Evolutionary conservation across 768 basidiomycete genomes (phyloP), one percentile per base, ranked within the genome.

Genomic region (Pisolithus sp.): DNA sequence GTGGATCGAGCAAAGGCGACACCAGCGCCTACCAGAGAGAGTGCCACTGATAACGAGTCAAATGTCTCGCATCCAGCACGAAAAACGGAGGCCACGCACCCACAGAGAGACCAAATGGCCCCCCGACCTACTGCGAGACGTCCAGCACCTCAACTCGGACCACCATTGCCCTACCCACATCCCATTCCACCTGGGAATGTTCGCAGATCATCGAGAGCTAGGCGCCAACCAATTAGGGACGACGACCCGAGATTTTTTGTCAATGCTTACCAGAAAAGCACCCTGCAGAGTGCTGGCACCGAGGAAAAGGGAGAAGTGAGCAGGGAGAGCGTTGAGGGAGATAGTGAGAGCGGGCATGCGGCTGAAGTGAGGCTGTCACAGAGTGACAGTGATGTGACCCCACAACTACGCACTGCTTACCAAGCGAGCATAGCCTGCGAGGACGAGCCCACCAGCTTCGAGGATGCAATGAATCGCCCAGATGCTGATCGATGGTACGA

Each of bases 401-500:
- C 13, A n/a, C 43, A 12, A 8, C 10, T 24, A 44, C 24, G 23
- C 4, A 44, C 20, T 12, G 51, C 34, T 7, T 46, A 48, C 34
- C 17, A 23, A 2, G 31, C 20, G 24, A 31, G 18, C 2, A 28
- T 18, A 3, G 13, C 36, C 7, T 3, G 12, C 4, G 20, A 40
- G 8, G 18, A 26, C 18, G 39, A 42, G 42, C 45, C 45, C 20
- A 23, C 21, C 18, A 38, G 23, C 18, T 52, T 31, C 15, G 17
- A 37, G 10, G 36, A 48, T 31, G 23, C 46, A 2, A 18, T 17
- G 4, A 40, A 38, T 5, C 3, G 17, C 26, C 51, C 46, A 13
- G 51, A 52, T 15, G 38, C 46, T 2, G 26, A 46, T 46, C 26
- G 48, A 21, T 52, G 46, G 51, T 46, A 36, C 5, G 51, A 15